Percentiles rank a stretch among this genome's conserved stretches.
Evolutionary conservation across 768 basidiomycete genomes (phyloP).

Genomic region (Suillus americanus): DNA sequence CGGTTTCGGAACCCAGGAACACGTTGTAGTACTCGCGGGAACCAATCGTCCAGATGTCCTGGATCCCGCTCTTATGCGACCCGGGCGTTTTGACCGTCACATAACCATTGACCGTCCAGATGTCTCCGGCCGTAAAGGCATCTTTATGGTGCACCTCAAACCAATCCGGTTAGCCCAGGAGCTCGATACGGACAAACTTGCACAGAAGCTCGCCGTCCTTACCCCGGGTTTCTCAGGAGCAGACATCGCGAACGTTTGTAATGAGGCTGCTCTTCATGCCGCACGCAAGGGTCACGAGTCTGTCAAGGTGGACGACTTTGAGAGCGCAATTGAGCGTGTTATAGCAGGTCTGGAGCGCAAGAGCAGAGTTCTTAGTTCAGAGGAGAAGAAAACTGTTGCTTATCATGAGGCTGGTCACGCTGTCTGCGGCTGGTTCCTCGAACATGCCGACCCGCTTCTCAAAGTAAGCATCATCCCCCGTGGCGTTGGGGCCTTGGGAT

Average conservation of each 20-base stretch:
- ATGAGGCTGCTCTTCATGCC: slow-evolving; percentile 94
- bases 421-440: slow-evolving; percentile 97
- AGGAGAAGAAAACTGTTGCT: slow-evolving; percentile 98
- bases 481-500: slow-evolving; percentile 93
- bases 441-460: slow-evolving; percentile 93
- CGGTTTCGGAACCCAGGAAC: slow-evolving; percentile 96
- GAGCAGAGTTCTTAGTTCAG: slow-evolving; percentile 86
- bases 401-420: slow-evolving; percentile 99
- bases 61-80: slow-evolving; percentile 92
- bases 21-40: slow-evolving; percentile 94
- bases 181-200: slow-evolving; percentile 56
- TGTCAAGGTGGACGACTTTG: slow-evolving; percentile 86
- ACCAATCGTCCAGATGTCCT: slow-evolving; percentile 98
- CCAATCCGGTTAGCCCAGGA: slow-evolving; percentile 71
- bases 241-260: slow-evolving; percentile 98
- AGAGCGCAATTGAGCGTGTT: slow-evolving; percentile 96
- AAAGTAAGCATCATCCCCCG: slow-evolving; percentile 99
- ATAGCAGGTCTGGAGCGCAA: slow-evolving; percentile 97
- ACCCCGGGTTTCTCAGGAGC: slow-evolving; percentile 99
- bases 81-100: slow-evolving; percentile 96
- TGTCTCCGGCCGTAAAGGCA: slow-evolving; percentile 89
- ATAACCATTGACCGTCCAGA: slow-evolving; percentile 95
- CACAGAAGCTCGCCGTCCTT: slow-evolving; percentile 92
- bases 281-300: slow-evolving; percentile 80
- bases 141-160: slow-evolving; percentile 88